These are phyloP conservation scores for Rhododendron molle DNA, from an alignment of 148 eudicot genomes.

Conservation along the genomic window DNA sequence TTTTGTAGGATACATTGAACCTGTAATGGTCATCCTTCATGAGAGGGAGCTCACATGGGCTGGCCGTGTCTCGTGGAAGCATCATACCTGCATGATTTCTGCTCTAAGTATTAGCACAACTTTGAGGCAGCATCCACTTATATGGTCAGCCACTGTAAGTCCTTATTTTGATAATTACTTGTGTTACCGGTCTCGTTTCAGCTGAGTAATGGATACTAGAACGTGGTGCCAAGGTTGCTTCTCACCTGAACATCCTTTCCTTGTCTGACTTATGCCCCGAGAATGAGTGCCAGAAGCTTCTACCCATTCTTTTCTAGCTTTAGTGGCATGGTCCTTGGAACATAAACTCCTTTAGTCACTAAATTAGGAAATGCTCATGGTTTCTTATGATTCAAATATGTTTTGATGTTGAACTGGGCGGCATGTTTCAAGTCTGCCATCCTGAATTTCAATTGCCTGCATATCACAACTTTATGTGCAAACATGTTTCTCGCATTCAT, in stretches of 20 bases:
- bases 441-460: neutral
- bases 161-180: neutral
- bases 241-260: neutral
- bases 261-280: neutral
- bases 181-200: neutral
- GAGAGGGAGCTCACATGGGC: constrained; percentile 97
- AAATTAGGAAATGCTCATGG: neutral
- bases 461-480: neutral
- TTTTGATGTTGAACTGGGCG: neutral
- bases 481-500: neutral
- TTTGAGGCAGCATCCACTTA: constrained; percentile 91
- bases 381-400: neutral
- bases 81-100: constrained; percentile 88
- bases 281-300: neutral
- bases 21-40: constrained; percentile 90
- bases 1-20: constrained; percentile 82
- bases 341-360: neutral
- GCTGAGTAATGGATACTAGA: constrained; percentile 1
- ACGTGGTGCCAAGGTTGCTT: neutral
- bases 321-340: neutral
- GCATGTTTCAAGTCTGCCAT: neutral
- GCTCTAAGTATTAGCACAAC: constrained; percentile 90
- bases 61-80: constrained; percentile 88
- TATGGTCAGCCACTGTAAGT: constrained; percentile 92
- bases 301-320: neutral